Base-by-base conservation (phyloP, 129 eudicot species). In the Chrysanthemum makinoi region DNA sequence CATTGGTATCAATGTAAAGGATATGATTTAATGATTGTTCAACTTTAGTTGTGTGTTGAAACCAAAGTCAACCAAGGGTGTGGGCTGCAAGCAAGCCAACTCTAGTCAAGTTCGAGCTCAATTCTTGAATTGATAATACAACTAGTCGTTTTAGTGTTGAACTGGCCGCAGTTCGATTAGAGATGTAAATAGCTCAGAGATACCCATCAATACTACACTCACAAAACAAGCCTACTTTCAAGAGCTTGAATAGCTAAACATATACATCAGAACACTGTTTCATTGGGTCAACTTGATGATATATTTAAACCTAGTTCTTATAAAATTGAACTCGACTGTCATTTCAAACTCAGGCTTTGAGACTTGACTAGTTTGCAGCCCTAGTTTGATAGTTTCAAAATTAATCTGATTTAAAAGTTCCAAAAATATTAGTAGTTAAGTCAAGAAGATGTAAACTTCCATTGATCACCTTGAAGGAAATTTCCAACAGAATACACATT, bases 401-500 rank as follows among this genome's bases (percentile, higher is more conserved):
- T 54, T 58, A 57, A 47, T 15, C 57, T 72, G 6, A 59, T 59
- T 48, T 72, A 59, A 55, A 30, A 44, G 13, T 66, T 75, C 58
- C 79, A 66, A 66, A 75, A 75, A 16, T 10, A 19, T 24, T 62
- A 56, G 54, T 62, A 77, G 24, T 53, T 56, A 16, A 64, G 62
- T 71, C 57, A 70, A 69, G 58, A 69, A 69, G 33, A 58, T 67
- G 72, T 16, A 26, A 64, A 28, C 72, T 62, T 70, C 97, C 97
- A 92, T 47, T 89, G 80, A 73, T 86, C 82, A 28, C 86, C 94
- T 78, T 91, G 95, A 35, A 88, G 84, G 74, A 88, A 92, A 74
- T 81, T 88, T 66, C 78, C 84, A 8, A 79, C 77, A 1, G 93
- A 79, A 62, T 82, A 88, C 9, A 81, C 33, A 10, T 22, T 19